Conservation (phyloP, 768 basidiomycete genomes). For the Lepiota venenata region DNA sequence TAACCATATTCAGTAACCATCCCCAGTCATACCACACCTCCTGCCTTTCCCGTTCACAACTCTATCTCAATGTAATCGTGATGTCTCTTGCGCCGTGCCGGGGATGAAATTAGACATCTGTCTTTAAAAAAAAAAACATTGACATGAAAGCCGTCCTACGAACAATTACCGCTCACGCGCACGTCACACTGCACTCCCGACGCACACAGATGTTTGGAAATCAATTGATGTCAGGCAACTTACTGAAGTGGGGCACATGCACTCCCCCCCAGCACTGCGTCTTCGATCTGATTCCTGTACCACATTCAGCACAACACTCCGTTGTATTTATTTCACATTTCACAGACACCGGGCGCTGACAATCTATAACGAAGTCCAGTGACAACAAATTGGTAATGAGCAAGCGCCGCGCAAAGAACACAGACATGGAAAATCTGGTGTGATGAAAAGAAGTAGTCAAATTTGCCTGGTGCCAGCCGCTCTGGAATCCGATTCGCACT, state of each 20-base stretch:
- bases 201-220: neutral
- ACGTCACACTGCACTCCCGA: neutral
- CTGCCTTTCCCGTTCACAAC: constrained; percentile 1
- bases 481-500: constrained; percentile 88
- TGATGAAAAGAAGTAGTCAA: constrained; percentile 76
- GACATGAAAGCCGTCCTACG: neutral
- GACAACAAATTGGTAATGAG: constrained; percentile 59
- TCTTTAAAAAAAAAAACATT: too few species aligned
- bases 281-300: constrained; percentile 1
- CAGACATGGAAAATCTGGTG: constrained; percentile 90
- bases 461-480: constrained; percentile 65
- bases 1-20: constrained; percentile 7
- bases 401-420: constrained; percentile 69
- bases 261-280: neutral
- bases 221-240: constrained; percentile 5
- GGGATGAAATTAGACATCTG: too few species aligned
- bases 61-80: neutral
- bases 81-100: too few species aligned
- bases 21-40: neutral
- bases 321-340: constrained; percentile 10
- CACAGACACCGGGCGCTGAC: constrained; percentile 27
- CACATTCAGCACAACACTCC: neutral
- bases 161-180: neutral
- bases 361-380: constrained; percentile 62
- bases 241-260: neutral